Base-by-base conservation (phyloP, 2,329 filamentous ascomycete genomes). In the Periconia macrospinosa region DNA sequence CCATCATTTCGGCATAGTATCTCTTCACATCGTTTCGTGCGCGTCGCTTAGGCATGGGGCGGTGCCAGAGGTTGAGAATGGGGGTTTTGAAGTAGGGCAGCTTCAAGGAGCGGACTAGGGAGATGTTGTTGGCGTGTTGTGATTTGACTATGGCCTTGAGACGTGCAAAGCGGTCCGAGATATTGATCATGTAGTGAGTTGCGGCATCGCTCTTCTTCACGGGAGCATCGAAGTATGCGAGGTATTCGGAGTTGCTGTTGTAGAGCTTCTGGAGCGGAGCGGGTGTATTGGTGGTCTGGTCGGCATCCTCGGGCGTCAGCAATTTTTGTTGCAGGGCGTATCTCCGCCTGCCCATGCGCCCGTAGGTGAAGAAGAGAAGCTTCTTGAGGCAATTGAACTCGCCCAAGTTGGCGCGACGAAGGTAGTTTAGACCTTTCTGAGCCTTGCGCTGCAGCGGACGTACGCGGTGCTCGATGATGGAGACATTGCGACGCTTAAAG, bases 321-420 rank as follows among this genome's bases (percentile, higher is more conserved):
- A 73, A 49, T 1, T 59, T 30, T 1, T 56, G 50, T 1, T 71
- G 54, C 45, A 87, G 66, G 10, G 79, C 70, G 53, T 79, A 74
- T 60, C 82, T 77, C 30, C 82, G 75, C 57, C 71, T 77, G 9
- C 85, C 85, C 30, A 73, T 75, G 48, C 85, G 79, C 14, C 83
- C 85, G 61, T 87, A 87, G 14, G 84, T 77, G 54, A 79, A 68
- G 30, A 77, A 69, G 18, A 88, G 70, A 11, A 86, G 74, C 50
- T 79, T 81, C 43, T 80, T 72, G 17, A 87, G 67, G 14, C 79
- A 76, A 14, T 69, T 68, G 14, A 71, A 59, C 49, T 85, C 81
- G 55, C 84, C 85, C 53, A 80, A 72, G 60, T 86, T 86, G 18
- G 84, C 85, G 45, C 80, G 76, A 2, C 75, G 77, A 8, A 84